Conservation (phyloP, 177 flowering plant genomes). For the Vitis hybrid region DNA sequence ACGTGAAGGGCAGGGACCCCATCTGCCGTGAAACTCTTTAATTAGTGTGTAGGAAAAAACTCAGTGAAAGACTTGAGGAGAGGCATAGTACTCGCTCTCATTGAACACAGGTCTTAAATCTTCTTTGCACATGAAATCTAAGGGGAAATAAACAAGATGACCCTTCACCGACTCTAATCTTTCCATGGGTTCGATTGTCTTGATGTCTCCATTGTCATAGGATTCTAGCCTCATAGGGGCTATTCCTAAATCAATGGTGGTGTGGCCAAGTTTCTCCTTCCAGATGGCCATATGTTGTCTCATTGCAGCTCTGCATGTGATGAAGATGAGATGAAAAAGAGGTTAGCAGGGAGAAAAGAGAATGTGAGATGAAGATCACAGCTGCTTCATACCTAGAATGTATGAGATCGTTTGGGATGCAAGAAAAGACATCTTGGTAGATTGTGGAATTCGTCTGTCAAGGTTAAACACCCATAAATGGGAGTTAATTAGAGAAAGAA, state of each 20-base stretch:
- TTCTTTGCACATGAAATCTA: slow-evolving; percentile 88
- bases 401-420: slow-evolving; percentile 89
- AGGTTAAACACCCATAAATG: background rate
- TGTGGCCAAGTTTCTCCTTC: slow-evolving; percentile 88
- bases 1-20: too few relatives aligned
- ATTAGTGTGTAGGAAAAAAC: background rate
- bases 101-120: slow-evolving; percentile 94
- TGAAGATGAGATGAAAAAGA: background rate
- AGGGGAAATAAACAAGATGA: slow-evolving; percentile 90
- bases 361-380: background rate
- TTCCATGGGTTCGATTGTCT: slow-evolving; percentile 65
- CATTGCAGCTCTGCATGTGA: slow-evolving; percentile 55
- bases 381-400: slow-evolving; percentile 63
- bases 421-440: slow-evolving; percentile 92
- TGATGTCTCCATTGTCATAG: slow-evolving; percentile 65
- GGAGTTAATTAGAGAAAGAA: background rate
- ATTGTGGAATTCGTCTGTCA: slow-evolving; percentile 81
- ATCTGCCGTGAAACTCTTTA: too few relatives aligned
- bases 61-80: slow-evolving; percentile 89
- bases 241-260: slow-evolving; percentile 90
- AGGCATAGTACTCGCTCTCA: slow-evolving; percentile 94
- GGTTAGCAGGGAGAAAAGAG: background rate
- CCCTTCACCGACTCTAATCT: slow-evolving; percentile 71
- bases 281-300: slow-evolving; percentile 67
- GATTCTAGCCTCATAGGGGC: slow-evolving; percentile 78